These are phyloP conservation scores for Wickerhamomyces hampshirensis DNA, from an alignment of 805 yeast genomes.

Conservation along the genomic window DNA sequence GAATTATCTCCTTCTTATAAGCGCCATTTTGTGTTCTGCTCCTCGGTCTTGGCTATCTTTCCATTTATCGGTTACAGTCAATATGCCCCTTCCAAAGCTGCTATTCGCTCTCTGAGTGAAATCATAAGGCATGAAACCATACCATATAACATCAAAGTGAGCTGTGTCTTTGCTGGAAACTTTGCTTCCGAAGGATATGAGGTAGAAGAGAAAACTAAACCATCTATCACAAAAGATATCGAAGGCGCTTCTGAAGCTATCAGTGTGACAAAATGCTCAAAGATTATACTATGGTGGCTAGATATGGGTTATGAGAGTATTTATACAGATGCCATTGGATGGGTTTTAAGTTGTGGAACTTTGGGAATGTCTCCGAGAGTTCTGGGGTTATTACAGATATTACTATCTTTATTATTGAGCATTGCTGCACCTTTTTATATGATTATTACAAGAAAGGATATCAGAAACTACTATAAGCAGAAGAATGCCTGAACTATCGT, in stretches of 20 bases:
- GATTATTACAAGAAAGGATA: slow-evolving; percentile 45
- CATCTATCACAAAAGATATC: slow-evolving; percentile 70
- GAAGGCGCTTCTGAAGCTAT: slow-evolving; percentile 84
- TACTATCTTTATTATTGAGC: slow-evolving; percentile 43
- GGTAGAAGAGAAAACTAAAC: slow-evolving; percentile 80
- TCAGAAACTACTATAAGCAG: slow-evolving; percentile 41
- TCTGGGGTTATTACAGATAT: slow-evolving; percentile 47
- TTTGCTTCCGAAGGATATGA: slow-evolving; percentile 83
- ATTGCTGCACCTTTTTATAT: slow-evolving; percentile 56
- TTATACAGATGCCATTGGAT: slow-evolving; percentile 81
- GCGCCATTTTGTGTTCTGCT: slow-evolving; percentile 56
- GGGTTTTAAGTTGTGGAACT: slow-evolving; percentile 64
- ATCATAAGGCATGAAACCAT: slow-evolving; percentile 76
- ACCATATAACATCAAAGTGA: slow-evolving; percentile 63
- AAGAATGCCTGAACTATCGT: neutral
- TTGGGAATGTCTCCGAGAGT: slow-evolving; percentile 69
- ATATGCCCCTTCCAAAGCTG: slow-evolving; percentile 87
- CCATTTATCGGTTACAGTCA: slow-evolving; percentile 90
- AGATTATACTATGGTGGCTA: slow-evolving; percentile 49
- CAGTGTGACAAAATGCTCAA: slow-evolving; percentile 60
- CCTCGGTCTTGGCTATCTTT: slow-evolving; percentile 78
- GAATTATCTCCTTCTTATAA: slow-evolving; percentile 1
- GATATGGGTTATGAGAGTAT: slow-evolving; percentile 65
- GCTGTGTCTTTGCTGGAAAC: slow-evolving; percentile 83
- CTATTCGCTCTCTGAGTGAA: slow-evolving; percentile 70